These are phyloP conservation scores for Aspergillus kassunensis DNA, from an alignment of 495 filamentous ascomycete genomes.

Conservation along the genomic window DNA sequence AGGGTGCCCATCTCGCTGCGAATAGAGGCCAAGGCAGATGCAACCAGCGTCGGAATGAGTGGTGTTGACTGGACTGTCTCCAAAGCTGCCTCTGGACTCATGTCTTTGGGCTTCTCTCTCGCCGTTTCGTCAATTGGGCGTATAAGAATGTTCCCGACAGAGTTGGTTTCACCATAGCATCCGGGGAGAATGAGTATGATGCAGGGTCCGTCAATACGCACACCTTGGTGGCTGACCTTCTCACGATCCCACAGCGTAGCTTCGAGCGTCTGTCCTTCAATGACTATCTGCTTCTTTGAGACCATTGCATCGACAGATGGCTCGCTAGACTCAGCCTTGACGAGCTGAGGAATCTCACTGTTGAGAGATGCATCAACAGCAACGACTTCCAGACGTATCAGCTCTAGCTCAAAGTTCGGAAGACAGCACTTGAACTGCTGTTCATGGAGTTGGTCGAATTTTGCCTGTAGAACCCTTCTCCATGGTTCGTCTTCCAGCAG, in stretches of 20 bases:
- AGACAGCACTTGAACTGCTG: constrained; percentile 47
- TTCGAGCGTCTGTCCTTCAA: constrained; percentile 34
- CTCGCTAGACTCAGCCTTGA: constrained; percentile 13
- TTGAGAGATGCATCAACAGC: constrained; percentile 36
- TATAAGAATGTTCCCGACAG: constrained; percentile 42
- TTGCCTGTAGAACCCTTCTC: constrained; percentile 26
- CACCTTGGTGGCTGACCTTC: constrained; percentile 35
- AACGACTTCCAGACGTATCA: constrained; percentile 45
- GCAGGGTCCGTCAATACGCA: constrained; percentile 39
- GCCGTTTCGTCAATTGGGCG: constrained; percentile 18
- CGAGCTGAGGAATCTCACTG: constrained; percentile 36
- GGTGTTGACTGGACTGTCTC: constrained; percentile 35
- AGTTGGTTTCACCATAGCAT: constrained; percentile 16
- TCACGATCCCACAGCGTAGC: constrained; percentile 43
- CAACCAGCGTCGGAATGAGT: constrained; percentile 36
- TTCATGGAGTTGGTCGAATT: constrained; percentile 40
- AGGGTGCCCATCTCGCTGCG: constrained; percentile 49
- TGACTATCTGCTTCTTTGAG: constrained; percentile 31
- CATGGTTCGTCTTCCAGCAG: constrained; percentile 15
- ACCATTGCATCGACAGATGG: constrained; percentile 32
- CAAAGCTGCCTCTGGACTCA: constrained; percentile 22
- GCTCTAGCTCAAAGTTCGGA: constrained; percentile 39
- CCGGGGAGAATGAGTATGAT: constrained; percentile 46
- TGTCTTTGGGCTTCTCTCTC: constrained; percentile 3
- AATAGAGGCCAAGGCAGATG: constrained; percentile 41